Base-by-base conservation (phyloP, 768 basidiomycete species). In the Naganishia randhawae region DNA sequence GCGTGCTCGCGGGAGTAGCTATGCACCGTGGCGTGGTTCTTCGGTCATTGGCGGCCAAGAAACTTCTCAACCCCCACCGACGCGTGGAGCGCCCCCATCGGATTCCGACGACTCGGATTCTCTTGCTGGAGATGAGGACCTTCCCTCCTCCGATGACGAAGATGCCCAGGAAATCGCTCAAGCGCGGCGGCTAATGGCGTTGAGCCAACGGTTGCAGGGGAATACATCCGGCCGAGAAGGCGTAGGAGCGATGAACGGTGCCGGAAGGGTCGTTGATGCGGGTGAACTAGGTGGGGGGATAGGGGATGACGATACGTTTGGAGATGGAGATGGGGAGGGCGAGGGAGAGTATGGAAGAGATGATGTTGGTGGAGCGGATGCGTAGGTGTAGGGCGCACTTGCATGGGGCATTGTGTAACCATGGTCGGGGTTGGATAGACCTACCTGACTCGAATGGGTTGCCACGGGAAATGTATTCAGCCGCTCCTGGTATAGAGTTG, bases 131-230 rank as follows among this genome's bases (percentile, higher is more conserved):
- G 55, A 67, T 17, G 64, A 69, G 10, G 51, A 42, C 33, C 25
- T 66, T 48, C 70, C 50, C 48, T 51, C 54, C 27, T 39, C 31
- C 17, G 53, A 50, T 19, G 70, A 68, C 22, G 72, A 73, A n/a
- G 72, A 72, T 39, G 45, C 71, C 7, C 77, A 77, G 50, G 75
- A 77, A 65, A 69, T 75, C 14, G 73, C 77, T 19, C 77, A 80
- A 29, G 65, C 69, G 4, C 48, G 69, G 27, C 69, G 73, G 19
- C 73, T 78, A 42, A 62, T 74, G 71, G 71, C 69, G 25, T 72
- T 80, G 35, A 72, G 75, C 50, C 71, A 76, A 63, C 53, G 78
- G 33, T 57, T 80, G 48, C 75, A 77, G 16, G 65, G 71, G 27
- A 74, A 70, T 48, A 75, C 74, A 62, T 66, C 74, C 57, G 74